Conservation (phyloP, 2,329 filamentous ascomycete genomes). For the Talaromyces sp. region DNA sequence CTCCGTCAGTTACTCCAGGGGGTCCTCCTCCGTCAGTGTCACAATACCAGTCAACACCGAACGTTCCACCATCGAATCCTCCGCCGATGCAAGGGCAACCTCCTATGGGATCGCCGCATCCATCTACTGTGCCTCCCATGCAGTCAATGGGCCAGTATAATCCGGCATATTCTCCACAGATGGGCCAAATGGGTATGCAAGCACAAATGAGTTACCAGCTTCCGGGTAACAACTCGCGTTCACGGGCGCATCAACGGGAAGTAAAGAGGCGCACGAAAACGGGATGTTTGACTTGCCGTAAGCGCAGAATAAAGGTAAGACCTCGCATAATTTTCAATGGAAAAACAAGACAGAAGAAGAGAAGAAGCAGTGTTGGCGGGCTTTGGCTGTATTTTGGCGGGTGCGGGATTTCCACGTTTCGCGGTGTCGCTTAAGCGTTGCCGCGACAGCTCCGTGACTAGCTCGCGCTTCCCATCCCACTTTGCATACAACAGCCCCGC, state of each 20-base stretch:
- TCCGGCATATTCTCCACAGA: slow-evolving; percentile 40
- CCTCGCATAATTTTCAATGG: background rate
- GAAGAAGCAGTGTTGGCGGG: slow-evolving; percentile 10
- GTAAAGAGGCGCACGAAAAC: slow-evolving; percentile 75
- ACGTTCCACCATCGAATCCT: slow-evolving; percentile 14
- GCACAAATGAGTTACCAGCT: slow-evolving; percentile 55
- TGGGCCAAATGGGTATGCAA: slow-evolving; percentile 37
- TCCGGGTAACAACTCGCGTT: slow-evolving; percentile 44
- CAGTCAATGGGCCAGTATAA: slow-evolving; percentile 57
- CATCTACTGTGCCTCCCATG: slow-evolving; percentile 48
- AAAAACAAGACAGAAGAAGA: background rate
- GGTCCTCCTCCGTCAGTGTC: slow-evolving; percentile 35
- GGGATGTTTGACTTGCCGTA: slow-evolving; percentile 65
- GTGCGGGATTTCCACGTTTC: slow-evolving; percentile 16
- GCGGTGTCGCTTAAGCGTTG: slow-evolving; percentile 18
- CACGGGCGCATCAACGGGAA: slow-evolving; percentile 66
- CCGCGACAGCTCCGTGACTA: slow-evolving; percentile 15
- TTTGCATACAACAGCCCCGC: slow-evolving; percentile 23
- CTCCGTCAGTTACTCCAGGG: slow-evolving; percentile 28
- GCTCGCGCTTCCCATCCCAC: slow-evolving; percentile 26
- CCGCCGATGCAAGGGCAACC: slow-evolving; percentile 30
- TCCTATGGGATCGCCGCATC: slow-evolving; percentile 54
- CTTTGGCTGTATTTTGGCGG: background rate
- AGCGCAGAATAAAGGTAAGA: slow-evolving; percentile 71
- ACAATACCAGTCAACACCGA: slow-evolving; percentile 28